These are phyloP conservation scores for Saturnispora kantuleensis DNA, from an alignment of 805 yeast species.

Conservation along the genomic window DNA sequence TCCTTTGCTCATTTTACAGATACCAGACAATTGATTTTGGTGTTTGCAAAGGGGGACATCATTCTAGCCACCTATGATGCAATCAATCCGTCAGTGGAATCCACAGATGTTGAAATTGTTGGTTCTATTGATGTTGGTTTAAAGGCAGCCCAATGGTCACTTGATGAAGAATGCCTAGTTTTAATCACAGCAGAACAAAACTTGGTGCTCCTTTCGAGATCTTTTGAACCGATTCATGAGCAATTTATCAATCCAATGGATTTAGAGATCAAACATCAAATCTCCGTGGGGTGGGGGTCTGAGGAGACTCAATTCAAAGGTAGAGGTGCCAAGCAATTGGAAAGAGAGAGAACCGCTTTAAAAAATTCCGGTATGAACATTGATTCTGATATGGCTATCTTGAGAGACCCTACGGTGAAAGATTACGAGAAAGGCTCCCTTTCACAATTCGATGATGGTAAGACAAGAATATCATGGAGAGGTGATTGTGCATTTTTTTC, in stretches of 20 bases:
- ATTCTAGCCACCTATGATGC: constrained; percentile 53
- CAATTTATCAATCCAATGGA: constrained; percentile 49
- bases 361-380: constrained; percentile 60
- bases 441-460: constrained; percentile 42
- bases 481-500: constrained; percentile 87
- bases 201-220: constrained; percentile 57
- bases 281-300: constrained; percentile 97
- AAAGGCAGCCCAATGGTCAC: constrained; percentile 72
- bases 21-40: constrained; percentile 51
- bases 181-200: constrained; percentile 54
- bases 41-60: constrained; percentile 70
- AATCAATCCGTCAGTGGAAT: constrained; percentile 34
- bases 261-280: constrained; percentile 63
- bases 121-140: constrained; percentile 79
- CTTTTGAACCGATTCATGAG: constrained; percentile 74
- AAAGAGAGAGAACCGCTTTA: constrained; percentile 48
- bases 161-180: constrained; percentile 79
- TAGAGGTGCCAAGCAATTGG: constrained; percentile 74
- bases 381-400: constrained; percentile 40
- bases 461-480: constrained; percentile 71
- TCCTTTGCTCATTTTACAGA: constrained; percentile 66
- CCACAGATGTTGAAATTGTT: constrained; percentile 60
- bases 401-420: constrained; percentile 84
- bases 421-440: constrained; percentile 60
- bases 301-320: constrained; percentile 96